phyloP scores from a whole-genome alignment of 2,329 filamentous ascomycete genomes.

The Colletotrichum sp. region DNA sequence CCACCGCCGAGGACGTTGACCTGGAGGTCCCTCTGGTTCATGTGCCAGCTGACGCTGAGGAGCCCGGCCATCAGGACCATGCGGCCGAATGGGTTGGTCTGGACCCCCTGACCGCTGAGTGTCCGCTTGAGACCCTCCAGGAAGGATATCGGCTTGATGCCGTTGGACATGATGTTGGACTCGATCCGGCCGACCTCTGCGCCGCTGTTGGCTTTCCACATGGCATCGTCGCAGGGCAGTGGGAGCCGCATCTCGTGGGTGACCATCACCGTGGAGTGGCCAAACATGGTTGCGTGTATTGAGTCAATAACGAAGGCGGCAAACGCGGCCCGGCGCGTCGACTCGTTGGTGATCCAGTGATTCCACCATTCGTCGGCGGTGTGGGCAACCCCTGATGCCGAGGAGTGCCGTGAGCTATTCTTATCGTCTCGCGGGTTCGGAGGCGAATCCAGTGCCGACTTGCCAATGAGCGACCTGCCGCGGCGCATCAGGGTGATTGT shows the following conservation, averaged over 20 bases:
- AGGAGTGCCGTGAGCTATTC: slow-evolving; percentile 64
- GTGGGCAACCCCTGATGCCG: slow-evolving; percentile 65
- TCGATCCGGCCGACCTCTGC: slow-evolving; percentile 87
- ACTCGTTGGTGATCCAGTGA: slow-evolving; percentile 93
- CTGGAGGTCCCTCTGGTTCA: slow-evolving; percentile 95
- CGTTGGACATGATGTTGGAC: slow-evolving; percentile 78
- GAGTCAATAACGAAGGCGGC: slow-evolving; percentile 95
- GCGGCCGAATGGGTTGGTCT: slow-evolving; percentile 91
- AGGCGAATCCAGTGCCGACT: slow-evolving; percentile 83
- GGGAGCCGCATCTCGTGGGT: slow-evolving; percentile 93
- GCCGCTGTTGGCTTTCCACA: slow-evolving; percentile 91
- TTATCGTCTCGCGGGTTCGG: slow-evolving; percentile 72
- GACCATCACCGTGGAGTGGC: slow-evolving; percentile 95
- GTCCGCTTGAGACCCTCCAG: slow-evolving; percentile 91
- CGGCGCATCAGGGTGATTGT: slow-evolving; percentile 95
- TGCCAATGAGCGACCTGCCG: slow-evolving; percentile 87
- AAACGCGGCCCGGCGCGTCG: slow-evolving; percentile 88
- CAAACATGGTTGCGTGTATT: slow-evolving; percentile 97
- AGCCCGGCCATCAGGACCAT: slow-evolving; percentile 94
- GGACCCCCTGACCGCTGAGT: slow-evolving; percentile 82
- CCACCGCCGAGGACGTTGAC: slow-evolving; percentile 80
- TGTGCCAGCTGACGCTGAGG: slow-evolving; percentile 94
- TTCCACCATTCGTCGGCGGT: slow-evolving; percentile 93
- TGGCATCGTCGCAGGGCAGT: slow-evolving; percentile 87
- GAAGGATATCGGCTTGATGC: slow-evolving; percentile 85